Evolutionary conservation across 1,284 basidiomycete genomes (phyloP).

Genomic region (Ustilago trichophora): DNA sequence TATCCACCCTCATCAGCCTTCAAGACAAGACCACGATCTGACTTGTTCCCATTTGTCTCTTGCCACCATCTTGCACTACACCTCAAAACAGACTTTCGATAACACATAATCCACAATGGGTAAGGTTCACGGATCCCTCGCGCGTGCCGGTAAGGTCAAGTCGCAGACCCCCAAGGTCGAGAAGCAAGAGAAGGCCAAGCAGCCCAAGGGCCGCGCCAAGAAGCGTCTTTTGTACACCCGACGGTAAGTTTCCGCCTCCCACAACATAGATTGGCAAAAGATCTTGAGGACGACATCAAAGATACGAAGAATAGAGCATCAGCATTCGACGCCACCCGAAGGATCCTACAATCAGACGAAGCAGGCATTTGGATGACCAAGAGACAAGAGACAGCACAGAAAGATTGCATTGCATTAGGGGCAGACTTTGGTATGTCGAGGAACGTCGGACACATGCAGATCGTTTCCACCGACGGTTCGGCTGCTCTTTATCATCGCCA

Average conservation of each 20-base stretch:
- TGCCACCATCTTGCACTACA: too few species aligned
- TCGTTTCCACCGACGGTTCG: too few species aligned
- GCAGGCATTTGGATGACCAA: too few species aligned
- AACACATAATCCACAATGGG: conserved; percentile 68
- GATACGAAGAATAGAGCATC: conserved; percentile 3
- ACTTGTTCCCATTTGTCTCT: too few species aligned
- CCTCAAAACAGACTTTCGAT: conserved; percentile 29
- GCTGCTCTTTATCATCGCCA: too few species aligned
- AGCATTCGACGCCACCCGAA: not conserved
- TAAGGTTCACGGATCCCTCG: conserved; percentile 97
- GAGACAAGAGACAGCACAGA: too few species aligned
- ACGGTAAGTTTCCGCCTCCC: conserved; percentile 72
- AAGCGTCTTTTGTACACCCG: conserved; percentile 94
- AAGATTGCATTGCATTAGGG: too few species aligned
- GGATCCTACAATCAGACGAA: too few species aligned
- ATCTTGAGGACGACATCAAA: conserved; percentile 1
- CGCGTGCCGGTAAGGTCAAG: conserved; percentile 99
- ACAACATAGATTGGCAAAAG: not conserved
- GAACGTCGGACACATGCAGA: too few species aligned
- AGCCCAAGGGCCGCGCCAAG: conserved; percentile 92
- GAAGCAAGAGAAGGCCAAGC: conserved; percentile 98
- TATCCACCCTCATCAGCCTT: too few species aligned
- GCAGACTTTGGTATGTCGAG: too few species aligned
- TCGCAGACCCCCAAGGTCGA: conserved; percentile 91
- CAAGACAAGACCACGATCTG: too few species aligned